Percentiles rank a stretch among this genome's conserved stretches.
Conservation (phyloP, 2,329 filamentous ascomycete species). For the Epichloe festucae region DNA sequence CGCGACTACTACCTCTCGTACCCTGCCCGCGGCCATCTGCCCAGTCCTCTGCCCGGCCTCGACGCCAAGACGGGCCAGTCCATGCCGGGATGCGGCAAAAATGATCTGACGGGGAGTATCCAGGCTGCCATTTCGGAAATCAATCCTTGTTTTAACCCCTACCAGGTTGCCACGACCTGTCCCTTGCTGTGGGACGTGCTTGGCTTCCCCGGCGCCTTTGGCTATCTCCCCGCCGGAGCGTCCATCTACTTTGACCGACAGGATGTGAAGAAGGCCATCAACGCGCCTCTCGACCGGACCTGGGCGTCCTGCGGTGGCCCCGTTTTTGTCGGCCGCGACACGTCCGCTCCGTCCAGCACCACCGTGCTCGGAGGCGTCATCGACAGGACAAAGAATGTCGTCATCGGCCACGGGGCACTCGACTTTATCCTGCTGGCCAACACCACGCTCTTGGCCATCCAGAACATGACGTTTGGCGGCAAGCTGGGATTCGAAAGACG, state of each 20-base stretch:
- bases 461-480: constrained; percentile 72
- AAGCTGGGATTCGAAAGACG: constrained; percentile 50
- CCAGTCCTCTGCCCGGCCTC: background rate
- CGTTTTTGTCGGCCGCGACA: constrained; percentile 23
- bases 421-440: constrained; percentile 57
- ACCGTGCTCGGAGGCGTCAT: constrained; percentile 50
- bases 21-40: constrained; percentile 41
- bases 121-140: constrained; percentile 38
- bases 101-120: constrained; percentile 40
- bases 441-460: constrained; percentile 56
- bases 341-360: background rate
- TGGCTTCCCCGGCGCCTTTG: constrained; percentile 49
- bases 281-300: constrained; percentile 36
- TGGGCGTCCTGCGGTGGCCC: constrained; percentile 44
- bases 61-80: constrained; percentile 21
- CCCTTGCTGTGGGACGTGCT: constrained; percentile 59
- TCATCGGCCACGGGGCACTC: constrained; percentile 60
- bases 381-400: constrained; percentile 54
- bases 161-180: constrained; percentile 57
- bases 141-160: constrained; percentile 67
- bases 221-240: constrained; percentile 43
- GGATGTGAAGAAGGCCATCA: constrained; percentile 56
- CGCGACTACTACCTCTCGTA: constrained; percentile 47
- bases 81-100: constrained; percentile 31
- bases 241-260: constrained; percentile 54